A percentile compares a stretch with the other conserved stretches of the same genome.
Evolutionary conservation across 768 basidiomycete genomes (phyloP).

Genomic region (Hericium rajendrae): DNA sequence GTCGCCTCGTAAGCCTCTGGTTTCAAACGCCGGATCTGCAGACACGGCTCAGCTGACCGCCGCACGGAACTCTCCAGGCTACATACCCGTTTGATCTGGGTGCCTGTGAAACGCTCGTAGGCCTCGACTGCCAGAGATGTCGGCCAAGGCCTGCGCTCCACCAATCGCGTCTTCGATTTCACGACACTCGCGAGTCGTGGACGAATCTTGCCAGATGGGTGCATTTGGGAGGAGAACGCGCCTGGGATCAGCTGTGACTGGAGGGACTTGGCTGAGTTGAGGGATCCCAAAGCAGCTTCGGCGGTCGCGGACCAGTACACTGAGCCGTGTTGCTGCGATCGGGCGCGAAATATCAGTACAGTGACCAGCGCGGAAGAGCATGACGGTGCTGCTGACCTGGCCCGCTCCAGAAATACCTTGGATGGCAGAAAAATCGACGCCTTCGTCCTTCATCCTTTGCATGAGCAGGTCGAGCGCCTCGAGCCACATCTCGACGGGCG

Average conservation of each 20-base stretch:
- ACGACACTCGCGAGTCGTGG: conserved; percentile 66
- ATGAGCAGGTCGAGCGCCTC: conserved; percentile 76
- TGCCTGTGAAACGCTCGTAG: conserved; percentile 83
- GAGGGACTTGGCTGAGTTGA: conserved; percentile 43
- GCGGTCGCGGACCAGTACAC: conserved; percentile 69
- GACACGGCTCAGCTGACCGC: neutral
- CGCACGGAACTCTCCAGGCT: neutral
- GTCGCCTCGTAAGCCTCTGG: conserved; percentile 51
- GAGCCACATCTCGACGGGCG: conserved; percentile 79
- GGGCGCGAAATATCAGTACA: neutral
- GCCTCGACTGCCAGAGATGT: conserved; percentile 77
- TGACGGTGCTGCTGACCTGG: conserved; percentile 39
- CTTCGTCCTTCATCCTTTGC: conserved; percentile 46
- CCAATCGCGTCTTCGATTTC: conserved; percentile 59
- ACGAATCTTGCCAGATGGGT: conserved; percentile 91
- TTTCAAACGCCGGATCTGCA: conserved; percentile 46
- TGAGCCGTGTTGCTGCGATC: conserved; percentile 70
- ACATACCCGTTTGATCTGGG: conserved; percentile 66
- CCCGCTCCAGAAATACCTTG: conserved; percentile 67
- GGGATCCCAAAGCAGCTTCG: conserved; percentile 37
- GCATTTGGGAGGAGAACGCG: conserved; percentile 63
- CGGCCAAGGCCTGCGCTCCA: conserved; percentile 61
- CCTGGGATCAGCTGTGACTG: conserved; percentile 47
- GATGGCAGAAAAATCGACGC: conserved; percentile 49
- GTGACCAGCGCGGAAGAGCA: neutral